phyloP scores from a whole-genome alignment of 192 early-diverging fungal species.

The Geranomyces michiganensis region DNA sequence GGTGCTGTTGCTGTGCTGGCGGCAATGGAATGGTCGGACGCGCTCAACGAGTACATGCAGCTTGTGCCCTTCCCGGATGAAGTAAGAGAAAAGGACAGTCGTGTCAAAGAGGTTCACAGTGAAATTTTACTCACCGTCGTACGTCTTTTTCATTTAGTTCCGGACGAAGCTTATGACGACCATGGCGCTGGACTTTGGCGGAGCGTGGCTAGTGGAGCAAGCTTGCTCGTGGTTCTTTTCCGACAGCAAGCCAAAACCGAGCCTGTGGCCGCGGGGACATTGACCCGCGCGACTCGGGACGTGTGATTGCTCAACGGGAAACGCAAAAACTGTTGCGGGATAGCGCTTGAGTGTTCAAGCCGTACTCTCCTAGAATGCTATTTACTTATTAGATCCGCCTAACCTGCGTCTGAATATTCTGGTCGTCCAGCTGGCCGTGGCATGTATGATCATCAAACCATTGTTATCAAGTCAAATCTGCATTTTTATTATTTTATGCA shows the following conservation, averaged over 20 bases:
- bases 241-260: conserved; percentile 75
- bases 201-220: conserved; percentile 80
- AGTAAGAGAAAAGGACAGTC: conserved; percentile 33
- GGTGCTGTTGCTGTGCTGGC: conserved; percentile 82
- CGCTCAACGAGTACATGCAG: conserved; percentile 87
- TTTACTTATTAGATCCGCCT: too few relatives aligned
- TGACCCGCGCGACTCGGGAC: background rate
- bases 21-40: conserved; percentile 85
- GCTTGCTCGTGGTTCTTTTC: conserved; percentile 78
- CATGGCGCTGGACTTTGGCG: conserved; percentile 89
- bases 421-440: too few relatives aligned
- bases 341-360: too few relatives aligned
- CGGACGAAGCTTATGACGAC: conserved; percentile 75
- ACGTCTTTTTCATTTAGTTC: conserved; percentile 56
- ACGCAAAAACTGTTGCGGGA: too few relatives aligned
- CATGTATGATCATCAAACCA: too few relatives aligned
- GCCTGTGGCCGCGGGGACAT: conserved; percentile 31
- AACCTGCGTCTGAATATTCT: too few relatives aligned
- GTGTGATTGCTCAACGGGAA: too few relatives aligned
- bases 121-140: background rate
- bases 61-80: conserved; percentile 87
- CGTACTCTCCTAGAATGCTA: too few relatives aligned
- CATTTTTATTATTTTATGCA: too few relatives aligned
- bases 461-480: too few relatives aligned
- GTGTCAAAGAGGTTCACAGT: background rate